A percentile compares a stretch with the other conserved stretches of the same genome.
These are phyloP conservation scores for Candida morakotiae DNA, from an alignment of 805 yeast genomes.

Conservation along the genomic window DNA sequence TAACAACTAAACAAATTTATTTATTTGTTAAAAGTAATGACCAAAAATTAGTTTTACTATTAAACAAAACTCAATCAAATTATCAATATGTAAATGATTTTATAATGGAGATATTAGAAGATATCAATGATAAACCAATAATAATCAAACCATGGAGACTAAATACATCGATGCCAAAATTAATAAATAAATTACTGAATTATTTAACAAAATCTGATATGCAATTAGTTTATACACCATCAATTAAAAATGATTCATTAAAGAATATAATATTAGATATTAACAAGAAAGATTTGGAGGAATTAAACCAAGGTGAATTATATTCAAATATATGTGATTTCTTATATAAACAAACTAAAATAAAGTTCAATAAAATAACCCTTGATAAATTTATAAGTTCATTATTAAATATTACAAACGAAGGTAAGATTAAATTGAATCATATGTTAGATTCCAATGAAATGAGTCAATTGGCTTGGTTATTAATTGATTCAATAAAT, in stretches of 20 bases:
- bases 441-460: constrained; percentile 3
- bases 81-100: constrained; percentile 5
- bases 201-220: constrained; percentile 4
- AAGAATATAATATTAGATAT: constrained; percentile 19
- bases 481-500: constrained; percentile 9
- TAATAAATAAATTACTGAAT: constrained; percentile 7
- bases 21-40: constrained; percentile 3
- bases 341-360: constrained; percentile 15
- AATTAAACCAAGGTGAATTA: constrained; percentile 8
- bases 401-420: constrained; percentile 16
- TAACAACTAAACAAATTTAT: constrained; percentile 6
- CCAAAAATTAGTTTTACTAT: constrained; percentile 1
- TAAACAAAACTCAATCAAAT: constrained; percentile 5
- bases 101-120: constrained; percentile 8
- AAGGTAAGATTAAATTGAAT: constrained; percentile 19
- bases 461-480: constrained; percentile 7
- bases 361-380: constrained; percentile 18
- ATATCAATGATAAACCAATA: constrained; percentile 9
- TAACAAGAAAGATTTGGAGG: constrained; percentile 15
- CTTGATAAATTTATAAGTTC: constrained; percentile 16
- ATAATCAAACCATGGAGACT: constrained; percentile 8
- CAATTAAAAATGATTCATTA: constrained; percentile 14
- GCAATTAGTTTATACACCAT: constrained; percentile 5
- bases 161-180: constrained; percentile 6
- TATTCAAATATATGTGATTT: constrained; percentile 16